phyloP scores from a whole-genome alignment of 805 yeast species.

The Saccharomyces mikatae region DNA sequence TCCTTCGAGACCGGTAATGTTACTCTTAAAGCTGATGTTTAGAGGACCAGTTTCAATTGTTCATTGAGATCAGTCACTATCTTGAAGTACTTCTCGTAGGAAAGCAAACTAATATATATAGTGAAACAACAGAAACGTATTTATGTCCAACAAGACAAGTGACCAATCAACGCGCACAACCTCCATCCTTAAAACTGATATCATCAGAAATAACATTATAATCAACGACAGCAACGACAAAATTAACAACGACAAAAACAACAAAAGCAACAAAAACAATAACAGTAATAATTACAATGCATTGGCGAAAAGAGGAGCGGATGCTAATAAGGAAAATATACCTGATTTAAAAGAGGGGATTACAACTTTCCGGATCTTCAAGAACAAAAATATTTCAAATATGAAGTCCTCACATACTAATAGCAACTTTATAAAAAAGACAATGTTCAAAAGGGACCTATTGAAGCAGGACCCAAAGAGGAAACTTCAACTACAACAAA shows the following conservation, averaged over 20 bases:
- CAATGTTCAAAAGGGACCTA: not conserved
- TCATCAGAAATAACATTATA: not conserved
- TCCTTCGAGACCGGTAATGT: not conserved
- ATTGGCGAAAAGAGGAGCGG: not conserved
- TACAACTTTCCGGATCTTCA: not conserved
- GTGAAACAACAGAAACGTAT: not conserved
- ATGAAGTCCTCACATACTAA: not conserved
- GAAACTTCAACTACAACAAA: slow-evolving; percentile 10
- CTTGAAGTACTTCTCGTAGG: not conserved
- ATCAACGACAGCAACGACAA: not conserved
- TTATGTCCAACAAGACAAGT: not conserved
- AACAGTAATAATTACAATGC: not conserved
- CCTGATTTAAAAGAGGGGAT: not conserved
- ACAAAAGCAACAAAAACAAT: not conserved
- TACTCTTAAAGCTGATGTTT: not conserved
- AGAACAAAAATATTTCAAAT: not conserved
- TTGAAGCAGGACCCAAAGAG: not conserved
- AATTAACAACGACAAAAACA: not conserved
- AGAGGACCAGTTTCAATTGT: not conserved
- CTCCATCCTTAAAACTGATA: not conserved
- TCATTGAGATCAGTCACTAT: not conserved
- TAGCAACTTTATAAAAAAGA: not conserved
- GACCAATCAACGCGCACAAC: not conserved
- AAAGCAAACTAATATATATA: not conserved
- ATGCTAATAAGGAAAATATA: not conserved